Base-by-base conservation (phyloP, 805 yeast species). In the Kodamaea fukazawae region DNA sequence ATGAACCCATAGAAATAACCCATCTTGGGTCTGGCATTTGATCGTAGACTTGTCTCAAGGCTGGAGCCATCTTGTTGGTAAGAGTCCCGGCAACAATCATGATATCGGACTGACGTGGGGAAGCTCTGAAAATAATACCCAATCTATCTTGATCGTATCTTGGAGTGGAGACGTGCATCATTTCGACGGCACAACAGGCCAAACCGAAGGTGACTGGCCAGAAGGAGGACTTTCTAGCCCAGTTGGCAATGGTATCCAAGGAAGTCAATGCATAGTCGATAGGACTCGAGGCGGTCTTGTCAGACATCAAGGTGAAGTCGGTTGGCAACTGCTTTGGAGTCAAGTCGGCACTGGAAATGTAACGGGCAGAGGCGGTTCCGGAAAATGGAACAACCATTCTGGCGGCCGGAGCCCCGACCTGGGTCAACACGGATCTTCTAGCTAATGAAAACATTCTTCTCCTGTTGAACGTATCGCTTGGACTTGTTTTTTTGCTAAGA, bases 21-120 rank as follows among this genome's bases (percentile, higher is more conserved):
- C 95, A 86, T 67, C 90, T 80, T 34, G 96, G 96, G 53, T 84
- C 93, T 26, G 96, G 88, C 95, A 87, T 87, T 67, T 86, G 96
- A 64, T 86, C 96, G 64, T 87, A 86, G 25, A 86, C 95, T 70
- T 86, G 93, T 71, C 96, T 82, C 62, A 86, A 72, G 17, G 93
- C 93, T 29, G 96, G 96, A 2, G 95, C 95, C 96, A 86, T 86
- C 70, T 86, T 86, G 63, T 86, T 86, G 47, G 96, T 86, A 50
- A 86, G 78, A 2, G 96, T 86, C 30, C 96, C 96, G 2, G 96
- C 95, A 42, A 87, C 93, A 67, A 86, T 86, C 85, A 86, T 85
- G 49, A 86, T 83, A 75, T 86, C 96, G 4, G 93, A 80, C 65
- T 86, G 96, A 68, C 96, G 83, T 39, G 96, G 96, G 28, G 95